Evolutionary conservation across 192 early-diverging fungal genomes (phyloP).

Genomic region (Umbelopsis vinacea): DNA sequence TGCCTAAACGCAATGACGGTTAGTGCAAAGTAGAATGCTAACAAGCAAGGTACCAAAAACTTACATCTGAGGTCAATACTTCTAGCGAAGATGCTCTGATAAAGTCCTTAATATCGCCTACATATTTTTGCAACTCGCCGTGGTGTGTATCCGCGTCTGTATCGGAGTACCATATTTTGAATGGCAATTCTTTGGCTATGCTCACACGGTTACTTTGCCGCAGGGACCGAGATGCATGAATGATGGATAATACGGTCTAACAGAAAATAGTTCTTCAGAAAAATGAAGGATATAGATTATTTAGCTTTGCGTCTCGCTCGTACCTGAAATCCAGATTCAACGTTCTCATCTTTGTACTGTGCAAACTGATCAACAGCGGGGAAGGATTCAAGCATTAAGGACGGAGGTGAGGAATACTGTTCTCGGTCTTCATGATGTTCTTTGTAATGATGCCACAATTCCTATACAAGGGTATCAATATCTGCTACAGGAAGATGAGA

Average conservation of each 20-base stretch:
- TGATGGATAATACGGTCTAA: conserved; percentile 48
- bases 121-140: conserved; percentile 40
- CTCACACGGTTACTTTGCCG: conserved; percentile 57
- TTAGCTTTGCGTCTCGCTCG: not conserved
- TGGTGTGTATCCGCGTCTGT: conserved; percentile 29
- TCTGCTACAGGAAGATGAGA: not conserved
- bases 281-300: too few species aligned
- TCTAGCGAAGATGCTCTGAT: conserved; percentile 40
- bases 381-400: conserved; percentile 54
- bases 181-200: conserved; percentile 46
- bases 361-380: conserved; percentile 41
- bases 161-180: conserved; percentile 49
- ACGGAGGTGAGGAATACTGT: conserved; percentile 22
- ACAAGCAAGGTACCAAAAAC: not conserved
- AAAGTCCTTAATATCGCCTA: conserved; percentile 43
- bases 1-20: not conserved
- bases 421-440: conserved; percentile 27
- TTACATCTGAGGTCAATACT: conserved; percentile 35
- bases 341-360: conserved; percentile 40
- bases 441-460: conserved; percentile 57
- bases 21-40: not conserved
- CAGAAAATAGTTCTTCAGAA: not conserved
- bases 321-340: conserved; percentile 58
- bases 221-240: conserved; percentile 57
- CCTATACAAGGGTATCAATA: conserved; percentile 38